Base-by-base conservation (phyloP, 768 basidiomycete genomes). In the Sarcomyxa edulis region DNA sequence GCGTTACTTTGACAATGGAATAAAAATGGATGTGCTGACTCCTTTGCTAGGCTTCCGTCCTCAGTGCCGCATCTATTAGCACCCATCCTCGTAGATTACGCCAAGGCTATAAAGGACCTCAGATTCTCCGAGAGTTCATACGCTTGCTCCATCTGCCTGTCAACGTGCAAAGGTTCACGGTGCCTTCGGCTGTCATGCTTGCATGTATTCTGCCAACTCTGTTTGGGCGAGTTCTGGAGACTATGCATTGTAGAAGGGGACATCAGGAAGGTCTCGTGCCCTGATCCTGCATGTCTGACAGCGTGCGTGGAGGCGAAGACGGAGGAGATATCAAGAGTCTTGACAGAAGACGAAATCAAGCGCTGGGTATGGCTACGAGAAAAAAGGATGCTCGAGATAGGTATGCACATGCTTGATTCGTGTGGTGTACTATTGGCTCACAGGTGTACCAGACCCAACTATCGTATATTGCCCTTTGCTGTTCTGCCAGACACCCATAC, bases 401-500 rank as follows among this genome's bases (percentile, higher is more conserved):
- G 86, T 81, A 46, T 21, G 62, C 55, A 14, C 9, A 20, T 24
- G 30, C 22, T 14, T 37, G n/a, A n/a, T n/a, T n/a, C n/a, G n/a
- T n/a, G n/a, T n/a, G n/a, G n/a, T n/a, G n/a, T n/a, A n/a, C n/a
- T n/a, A n/a, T n/a, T n/a, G n/a, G n/a, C n/a, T n/a, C n/a, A n/a
- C n/a, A n/a, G n/a, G n/a, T n/a, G n/a, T n/a, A 4, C 7, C 33
- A 85, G 90, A 92, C 58, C 88, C 87, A 16, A 71, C 81, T 5
- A 80, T 84, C 41, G 70, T 87, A 5, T 73, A 84, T 48, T 95
- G 92, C 59, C 92, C 90, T 1, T 71, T 87, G 60, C 60, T 71
- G 26, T 72, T 76, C 33, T 95, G 92, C 53, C 91, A 93, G 56
- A 71, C 74, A n/a, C 76, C 84, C n/a, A 84, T 94, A 6, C 68